Base-by-base conservation (phyloP, 352 stramenopile species). In the Globisporangium alternatum region DNA sequence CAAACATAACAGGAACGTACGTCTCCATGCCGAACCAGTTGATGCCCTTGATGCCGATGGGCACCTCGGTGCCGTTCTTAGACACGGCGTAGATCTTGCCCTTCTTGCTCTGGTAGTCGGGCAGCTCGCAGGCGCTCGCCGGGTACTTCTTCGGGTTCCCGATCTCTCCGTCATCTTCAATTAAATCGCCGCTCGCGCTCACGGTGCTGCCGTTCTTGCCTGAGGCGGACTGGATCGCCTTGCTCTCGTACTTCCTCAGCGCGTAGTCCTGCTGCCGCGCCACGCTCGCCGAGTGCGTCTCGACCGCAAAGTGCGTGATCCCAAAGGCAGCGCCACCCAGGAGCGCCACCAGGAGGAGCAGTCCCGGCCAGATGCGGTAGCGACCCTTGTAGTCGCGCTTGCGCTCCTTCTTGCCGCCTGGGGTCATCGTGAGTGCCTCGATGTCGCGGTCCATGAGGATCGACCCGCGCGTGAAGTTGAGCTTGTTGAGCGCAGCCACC, bases 11-110 rank as follows among this genome's bases (percentile, higher is more conserved):
- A 37, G 6, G 5, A 25, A 62, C 80, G 60, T 76, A 83, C 48
- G 79, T 86, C 59, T 90, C 81, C 81, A 90, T 90, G 53, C 80
- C 80, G 61, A 76, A 91, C 83, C 83, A 93, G 56, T 93, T 93
- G 70, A 89, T 75, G 4, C 83, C 83, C 55, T 93, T 93, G 70
- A 93, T 90, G 19, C 69, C 44, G 15, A 93, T 64, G 0, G 75
- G 51, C 17, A 89, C 80, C 13, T 80, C 75, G 0, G 75, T 83
- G 9, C 84, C 81, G 53, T 89, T 87, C 31, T 73, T 66, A 3
- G 78, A 74, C 4, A 88, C 65, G 12, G 74, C 82, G 33, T 76
- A 75, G 44, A 93, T 83, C 25, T 75, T 71, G 25, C 79, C 81
- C 44, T 91, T 81, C 57, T 89, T 88, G 68, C 79, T 91, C 45